These are phyloP conservation scores for Thelonectria blattea DNA, from an alignment of 2,329 filamentous ascomycete species.

Conservation along the genomic window DNA sequence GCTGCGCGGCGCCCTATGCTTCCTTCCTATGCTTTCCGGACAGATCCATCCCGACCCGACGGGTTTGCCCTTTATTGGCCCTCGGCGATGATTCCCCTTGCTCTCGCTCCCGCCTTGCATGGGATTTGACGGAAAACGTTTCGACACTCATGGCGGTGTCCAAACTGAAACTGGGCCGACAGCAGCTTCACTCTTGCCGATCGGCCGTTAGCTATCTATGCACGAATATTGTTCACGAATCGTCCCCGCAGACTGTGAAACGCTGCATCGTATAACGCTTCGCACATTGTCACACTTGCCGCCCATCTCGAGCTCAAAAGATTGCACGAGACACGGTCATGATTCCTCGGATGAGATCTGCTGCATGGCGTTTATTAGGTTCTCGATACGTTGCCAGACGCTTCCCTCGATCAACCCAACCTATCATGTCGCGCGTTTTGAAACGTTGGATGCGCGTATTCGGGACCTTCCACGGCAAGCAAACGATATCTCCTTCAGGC, in stretches of 20 bases:
- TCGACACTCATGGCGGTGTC: constrained; percentile 14
- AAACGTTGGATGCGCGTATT: no score
- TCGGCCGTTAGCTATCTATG: background rate
- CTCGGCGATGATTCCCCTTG: constrained; percentile 9
- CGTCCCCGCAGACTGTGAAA: background rate
- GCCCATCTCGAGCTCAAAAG: background rate
- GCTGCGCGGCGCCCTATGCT: constrained; percentile 3
- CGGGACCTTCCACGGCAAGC: no score
- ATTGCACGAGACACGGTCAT: background rate
- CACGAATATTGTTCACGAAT: no score
- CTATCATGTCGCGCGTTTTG: no score
- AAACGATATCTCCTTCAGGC: no score
- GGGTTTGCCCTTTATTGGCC: constrained; percentile 7
- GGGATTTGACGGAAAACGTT: constrained; percentile 15
- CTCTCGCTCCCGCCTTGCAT: constrained; percentile 15
- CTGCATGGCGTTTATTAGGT: no score
- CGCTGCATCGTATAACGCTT: background rate
- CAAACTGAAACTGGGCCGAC: constrained; percentile 3
- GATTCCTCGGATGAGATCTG: no score
- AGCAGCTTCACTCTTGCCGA: background rate
- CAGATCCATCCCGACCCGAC: constrained; percentile 6
- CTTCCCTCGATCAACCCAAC: no score
- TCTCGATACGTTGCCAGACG: no score
- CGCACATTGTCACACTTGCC: background rate
- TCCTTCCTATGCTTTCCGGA: constrained; percentile 7